Evolutionary conservation across 306 rosid species (phyloP).

Genomic region (Castanea crenata): DNA sequence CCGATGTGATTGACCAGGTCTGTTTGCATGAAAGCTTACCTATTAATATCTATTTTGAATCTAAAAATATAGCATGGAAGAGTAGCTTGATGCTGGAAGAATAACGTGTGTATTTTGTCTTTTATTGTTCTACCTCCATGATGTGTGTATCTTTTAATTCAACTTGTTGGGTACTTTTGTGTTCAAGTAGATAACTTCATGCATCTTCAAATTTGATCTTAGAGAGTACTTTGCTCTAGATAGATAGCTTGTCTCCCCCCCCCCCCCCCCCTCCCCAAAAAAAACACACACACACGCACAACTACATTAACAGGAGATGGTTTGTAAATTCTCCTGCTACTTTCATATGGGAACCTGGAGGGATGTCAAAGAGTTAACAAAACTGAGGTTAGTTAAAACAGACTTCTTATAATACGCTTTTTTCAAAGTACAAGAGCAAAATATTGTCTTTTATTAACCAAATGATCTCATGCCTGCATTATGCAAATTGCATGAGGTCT

Average conservation of each 20-base stretch:
- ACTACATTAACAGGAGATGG: not conserved
- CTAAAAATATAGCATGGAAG: not conserved
- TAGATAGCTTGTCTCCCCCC: not conserved
- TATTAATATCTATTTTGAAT: not conserved
- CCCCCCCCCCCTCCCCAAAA: not conserved
- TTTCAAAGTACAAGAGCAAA: not conserved
- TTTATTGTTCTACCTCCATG: not conserved
- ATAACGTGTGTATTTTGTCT: not conserved
- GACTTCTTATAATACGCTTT: not conserved
- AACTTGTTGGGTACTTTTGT: not conserved
- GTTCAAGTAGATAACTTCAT: not conserved
- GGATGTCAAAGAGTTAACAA: not conserved
- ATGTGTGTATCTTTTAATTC: not conserved
- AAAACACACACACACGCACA: not conserved
- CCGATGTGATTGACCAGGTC: slow-evolving; percentile 92
- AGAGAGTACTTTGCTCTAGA: not conserved
- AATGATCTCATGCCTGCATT: not conserved
- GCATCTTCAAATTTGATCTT: not conserved
- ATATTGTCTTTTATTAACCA: not conserved
- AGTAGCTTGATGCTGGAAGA: not conserved
- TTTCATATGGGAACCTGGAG: not conserved
- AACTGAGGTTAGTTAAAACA: not conserved
- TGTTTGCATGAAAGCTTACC: slow-evolving; percentile 32
- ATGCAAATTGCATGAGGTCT: not conserved
- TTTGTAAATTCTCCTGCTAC: not conserved